Conservation (phyloP, 768 basidiomycete genomes). For the Phanerodontia chrysosporium region DNA sequence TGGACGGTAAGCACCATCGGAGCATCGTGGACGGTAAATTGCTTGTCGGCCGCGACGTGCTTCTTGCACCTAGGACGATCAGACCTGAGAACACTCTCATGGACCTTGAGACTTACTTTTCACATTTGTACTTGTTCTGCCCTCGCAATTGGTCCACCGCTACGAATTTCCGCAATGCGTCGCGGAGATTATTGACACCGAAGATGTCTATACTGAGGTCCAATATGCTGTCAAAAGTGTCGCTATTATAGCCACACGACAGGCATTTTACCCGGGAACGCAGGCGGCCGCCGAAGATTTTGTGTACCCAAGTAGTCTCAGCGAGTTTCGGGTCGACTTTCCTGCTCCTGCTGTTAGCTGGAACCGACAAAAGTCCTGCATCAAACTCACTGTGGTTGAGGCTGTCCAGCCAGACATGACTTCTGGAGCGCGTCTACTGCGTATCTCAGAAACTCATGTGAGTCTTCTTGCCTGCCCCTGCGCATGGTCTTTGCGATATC, state of each 20-base stretch:
- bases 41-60: constrained; percentile 85
- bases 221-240: constrained; percentile 93
- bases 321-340: constrained; percentile 68
- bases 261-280: constrained; percentile 88
- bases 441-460: constrained; percentile 96
- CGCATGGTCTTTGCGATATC: constrained; percentile 91
- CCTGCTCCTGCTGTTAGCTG: constrained; percentile 34
- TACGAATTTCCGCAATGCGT: constrained; percentile 77
- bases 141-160: constrained; percentile 81
- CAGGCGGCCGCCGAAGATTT: constrained; percentile 87
- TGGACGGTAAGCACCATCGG: constrained; percentile 89
- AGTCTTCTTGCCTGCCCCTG: constrained; percentile 91
- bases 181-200: constrained; percentile 54
- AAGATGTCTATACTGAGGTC: constrained; percentile 92
- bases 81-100: not conserved
- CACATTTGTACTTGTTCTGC: constrained; percentile 96
- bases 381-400: constrained; percentile 65
- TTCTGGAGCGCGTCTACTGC: constrained; percentile 89
- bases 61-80: constrained; percentile 75
- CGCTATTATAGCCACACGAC: constrained; percentile 81
- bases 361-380: not conserved
- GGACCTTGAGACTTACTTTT: constrained; percentile 66
- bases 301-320: constrained; percentile 92
- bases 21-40: constrained; percentile 83
- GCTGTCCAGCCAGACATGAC: constrained; percentile 66